Base-by-base conservation (phyloP, 2,329 filamentous ascomycete genomes). In the Podosphaera aphanis region DNA sequence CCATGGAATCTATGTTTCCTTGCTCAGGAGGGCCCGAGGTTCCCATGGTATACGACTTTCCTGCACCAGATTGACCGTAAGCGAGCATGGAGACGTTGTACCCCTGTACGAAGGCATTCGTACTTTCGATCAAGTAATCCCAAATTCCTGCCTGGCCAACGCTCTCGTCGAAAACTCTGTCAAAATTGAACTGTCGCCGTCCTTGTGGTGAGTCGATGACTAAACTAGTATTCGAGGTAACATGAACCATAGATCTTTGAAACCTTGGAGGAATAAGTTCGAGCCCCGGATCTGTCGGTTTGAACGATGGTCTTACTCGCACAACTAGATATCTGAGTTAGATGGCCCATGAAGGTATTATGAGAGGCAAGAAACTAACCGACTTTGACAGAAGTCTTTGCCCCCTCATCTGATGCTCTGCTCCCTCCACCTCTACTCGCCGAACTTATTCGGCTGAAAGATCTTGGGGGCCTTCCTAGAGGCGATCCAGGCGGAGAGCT, bases 1-100 rank as follows among this genome's bases (percentile, higher is more conserved):
- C 85, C 81, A 88, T 90, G 25, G 74, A 62, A 6, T 79, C 71
- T 25, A 68, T 52, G 55, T 88, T 70, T 21, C 66, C 69, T 57
- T 92, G 80, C 56, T 94, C 86, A 19, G 62, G 62, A 1, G 86
- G 83, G 3, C 85, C 85, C 0, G 88, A 85, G 0, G 90, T 98
- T 47, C 90, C 90, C 90, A 98, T 98, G 0, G 90, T 98, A 60
- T 93, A 95, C 2, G 88, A 95, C 65, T 98, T 98, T 55, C 90
- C 90, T 10, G 90, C 85, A 47, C 90, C 90, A 23, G 90, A 98
- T 66, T 98, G 90, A 53, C 90, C 90, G 58, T 98, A 98, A 42
- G 90, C 90, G 55, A 98, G 67, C 43, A 98, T 75, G 2, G 90
- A 98, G 48, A 98, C 90, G 73, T 98, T 98, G 71, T 95, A 98